Evolutionary conservation across 495 filamentous ascomycete species (phyloP), one percentile per base, ranked within the genome.

Genomic region (Penicillium pulvis): DNA sequence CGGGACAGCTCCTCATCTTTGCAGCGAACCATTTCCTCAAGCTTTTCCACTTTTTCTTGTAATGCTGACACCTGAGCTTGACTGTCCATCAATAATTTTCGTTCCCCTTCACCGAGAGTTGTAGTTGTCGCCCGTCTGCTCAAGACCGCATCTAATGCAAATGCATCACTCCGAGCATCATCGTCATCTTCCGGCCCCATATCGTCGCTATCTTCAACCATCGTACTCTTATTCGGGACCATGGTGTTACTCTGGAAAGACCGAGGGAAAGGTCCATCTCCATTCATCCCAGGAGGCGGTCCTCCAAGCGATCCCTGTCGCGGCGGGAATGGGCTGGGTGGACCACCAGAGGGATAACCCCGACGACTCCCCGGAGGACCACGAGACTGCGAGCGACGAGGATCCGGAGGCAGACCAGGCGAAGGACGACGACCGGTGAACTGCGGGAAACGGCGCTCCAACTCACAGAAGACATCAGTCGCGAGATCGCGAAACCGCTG

Each of bases 141-240:
- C 61, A 59, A 69, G 64, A 64, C 79, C 61, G 75, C 77, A 67
- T 88, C 80, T 47, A 87, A 60, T 53, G 79, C 81, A 75, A 90
- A 89, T 33, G 87, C 78, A 73, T 88, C 85, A 59, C 81, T 83
- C 28, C 83, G 81, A 59, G 85, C 80, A 69, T 87, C 83, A 51
- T 76, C 76, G 55, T 89, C 86, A 55, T 89, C 88, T 19, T 85
- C 83, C 14, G 63, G 69, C 1, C 78, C 81, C 55, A 75, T 77
- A 63, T 92, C 89, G 60, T 95, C 93, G 60, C 96, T 94, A 71
- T 98, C 94, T 70, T 98, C 94, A 16, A 98, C 89, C 89, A 98
- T 92, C 0, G 92, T 98, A 63, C 93, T 95, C 74, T 98, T 98
- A 64, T 96, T 98, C 6, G 94, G 95, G 24, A 97, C 87, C 59